These are phyloP conservation scores for Escallonia herrerae DNA, from an alignment of 129 eudicot genomes.

Conservation along the genomic window DNA sequence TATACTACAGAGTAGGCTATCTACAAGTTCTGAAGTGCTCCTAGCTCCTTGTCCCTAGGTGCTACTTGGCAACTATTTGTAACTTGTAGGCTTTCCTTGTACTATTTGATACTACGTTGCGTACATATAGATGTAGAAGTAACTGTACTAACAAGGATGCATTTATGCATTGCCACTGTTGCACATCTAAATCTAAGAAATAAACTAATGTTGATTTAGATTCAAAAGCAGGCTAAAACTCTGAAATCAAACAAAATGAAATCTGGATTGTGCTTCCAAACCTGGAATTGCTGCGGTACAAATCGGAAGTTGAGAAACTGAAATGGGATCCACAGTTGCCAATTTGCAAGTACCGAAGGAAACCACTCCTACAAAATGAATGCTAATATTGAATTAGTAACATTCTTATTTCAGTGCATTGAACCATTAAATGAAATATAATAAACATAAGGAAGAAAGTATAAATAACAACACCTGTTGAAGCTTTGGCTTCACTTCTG, in stretches of 20 bases:
- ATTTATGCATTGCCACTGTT: no score
- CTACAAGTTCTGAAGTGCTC: no score
- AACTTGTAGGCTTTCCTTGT: no score
- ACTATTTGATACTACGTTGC: no score
- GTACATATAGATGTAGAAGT: no score
- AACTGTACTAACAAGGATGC: no score
- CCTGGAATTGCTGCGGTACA: constrained; percentile 98
- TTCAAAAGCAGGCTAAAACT: no score
- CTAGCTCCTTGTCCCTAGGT: no score
- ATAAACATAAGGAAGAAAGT: not conserved
- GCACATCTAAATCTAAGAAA: no score
- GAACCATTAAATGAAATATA: not conserved
- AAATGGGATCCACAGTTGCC: constrained; percentile 95
- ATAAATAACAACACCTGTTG: constrained; percentile 46
- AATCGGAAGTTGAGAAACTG: constrained; percentile 85
- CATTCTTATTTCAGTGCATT: not conserved
- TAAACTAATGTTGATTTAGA: no score
- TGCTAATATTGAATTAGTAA: not conserved
- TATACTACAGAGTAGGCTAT: no score
- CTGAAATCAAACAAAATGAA: not conserved
- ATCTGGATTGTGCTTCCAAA: constrained; percentile 16
- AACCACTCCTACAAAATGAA: constrained; percentile 64
- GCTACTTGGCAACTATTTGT: no score
- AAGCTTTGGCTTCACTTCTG: constrained; percentile 79
- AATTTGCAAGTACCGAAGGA: constrained; percentile 70